Conservation (phyloP, 768 basidiomycete genomes). For the Hypholoma fasciculare region DNA sequence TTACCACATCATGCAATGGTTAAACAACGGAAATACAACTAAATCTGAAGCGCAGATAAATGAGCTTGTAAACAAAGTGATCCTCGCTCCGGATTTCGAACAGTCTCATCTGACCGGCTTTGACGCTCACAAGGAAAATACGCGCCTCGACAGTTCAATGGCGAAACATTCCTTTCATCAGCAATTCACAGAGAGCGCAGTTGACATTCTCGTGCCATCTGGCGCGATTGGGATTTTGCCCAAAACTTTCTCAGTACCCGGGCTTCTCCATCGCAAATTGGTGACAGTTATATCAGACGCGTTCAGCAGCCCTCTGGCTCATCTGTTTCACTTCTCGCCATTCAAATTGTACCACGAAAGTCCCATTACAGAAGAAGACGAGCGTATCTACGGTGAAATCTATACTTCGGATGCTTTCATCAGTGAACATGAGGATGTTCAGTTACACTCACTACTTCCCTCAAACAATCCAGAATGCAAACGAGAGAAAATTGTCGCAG, state of each 20-base stretch:
- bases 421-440: too few relatives aligned
- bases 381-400: too few relatives aligned
- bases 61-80: conserved; percentile 18
- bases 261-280: too few relatives aligned
- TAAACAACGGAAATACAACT: conserved; percentile 11
- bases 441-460: too few relatives aligned
- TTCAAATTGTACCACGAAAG: conserved; percentile 25
- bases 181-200: too few relatives aligned
- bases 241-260: conserved; percentile 23
- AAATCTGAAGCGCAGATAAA: conserved; percentile 15
- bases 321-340: conserved; percentile 27
- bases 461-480: too few relatives aligned
- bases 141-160: conserved; percentile 10
- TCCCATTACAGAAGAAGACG: too few relatives aligned
- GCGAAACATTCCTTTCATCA: not conserved
- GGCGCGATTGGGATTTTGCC: conserved; percentile 15
- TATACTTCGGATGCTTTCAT: too few relatives aligned
- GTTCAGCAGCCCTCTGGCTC: conserved; percentile 16
- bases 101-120: conserved; percentile 10
- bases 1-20: conserved; percentile 23
- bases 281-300: conserved; percentile 21
- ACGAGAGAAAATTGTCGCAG: too few relatives aligned
- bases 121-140: conserved; percentile 12
- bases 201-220: conserved; percentile 30
- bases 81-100: conserved; percentile 17